These are phyloP conservation scores for Lunularia cruciata DNA, from an alignment of 225 moss, liverwort and hornwort genomes.

Conservation along the genomic window DNA sequence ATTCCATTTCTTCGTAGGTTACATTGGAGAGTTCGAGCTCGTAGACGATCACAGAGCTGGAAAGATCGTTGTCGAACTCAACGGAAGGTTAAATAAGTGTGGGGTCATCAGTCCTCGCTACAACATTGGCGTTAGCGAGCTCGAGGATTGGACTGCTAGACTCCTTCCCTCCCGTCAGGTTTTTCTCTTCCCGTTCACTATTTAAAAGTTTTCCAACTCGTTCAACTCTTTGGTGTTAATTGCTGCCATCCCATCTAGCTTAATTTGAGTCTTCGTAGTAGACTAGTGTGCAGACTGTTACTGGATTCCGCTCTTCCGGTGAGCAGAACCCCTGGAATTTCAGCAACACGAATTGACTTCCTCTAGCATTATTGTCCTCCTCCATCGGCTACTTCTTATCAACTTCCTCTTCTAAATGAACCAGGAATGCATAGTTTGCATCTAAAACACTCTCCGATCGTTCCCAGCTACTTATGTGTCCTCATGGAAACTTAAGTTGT, in stretches of 20 bases:
- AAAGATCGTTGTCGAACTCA: constrained; percentile 85
- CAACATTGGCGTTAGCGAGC: constrained; percentile 72
- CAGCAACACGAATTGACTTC: no score
- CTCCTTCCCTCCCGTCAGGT: constrained; percentile 92
- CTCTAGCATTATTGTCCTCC: no score
- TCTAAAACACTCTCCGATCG: neutral
- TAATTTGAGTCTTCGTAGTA: no score
- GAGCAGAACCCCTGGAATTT: no score
- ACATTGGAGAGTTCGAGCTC: constrained; percentile 89
- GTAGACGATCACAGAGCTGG: constrained; percentile 85
- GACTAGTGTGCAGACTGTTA: no score
- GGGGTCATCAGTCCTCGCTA: constrained; percentile 89
- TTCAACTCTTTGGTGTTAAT: no score
- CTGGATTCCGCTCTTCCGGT: no score
- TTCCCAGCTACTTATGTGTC: neutral
- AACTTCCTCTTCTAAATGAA: no score
- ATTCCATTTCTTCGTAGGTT: constrained; percentile 40
- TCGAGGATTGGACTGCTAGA: constrained; percentile 90
- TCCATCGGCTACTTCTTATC: no score
- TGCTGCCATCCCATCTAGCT: no score
- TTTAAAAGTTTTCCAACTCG: no score
- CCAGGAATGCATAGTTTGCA: no score
- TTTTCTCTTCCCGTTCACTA: neutral
- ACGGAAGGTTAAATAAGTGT: constrained; percentile 87
- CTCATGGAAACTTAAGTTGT: neutral